Evolutionary conservation across 345 rosid species (phyloP), one percentile per base, ranked within the genome.

Genomic region (Syzygium aqueum): DNA sequence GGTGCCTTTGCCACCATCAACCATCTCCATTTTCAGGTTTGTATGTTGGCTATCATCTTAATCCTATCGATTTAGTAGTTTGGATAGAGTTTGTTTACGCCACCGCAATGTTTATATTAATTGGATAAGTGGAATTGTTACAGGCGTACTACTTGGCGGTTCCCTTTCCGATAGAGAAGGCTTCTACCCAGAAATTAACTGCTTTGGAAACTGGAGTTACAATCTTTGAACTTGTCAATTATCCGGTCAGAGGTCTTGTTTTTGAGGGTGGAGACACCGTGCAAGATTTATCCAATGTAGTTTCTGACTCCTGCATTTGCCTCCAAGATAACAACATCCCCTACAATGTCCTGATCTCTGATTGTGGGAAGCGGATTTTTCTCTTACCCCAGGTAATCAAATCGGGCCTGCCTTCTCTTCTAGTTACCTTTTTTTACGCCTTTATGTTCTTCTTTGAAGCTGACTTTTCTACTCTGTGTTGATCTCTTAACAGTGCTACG

Each of bases 11-110:
- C 98, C 49, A 97, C 99, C 86, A 94, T 96, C 91, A 97, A 97
- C 88, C 99, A 97, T 89, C 99, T 97, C 87, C 99, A 97, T 93
- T 97, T 97, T 89, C 99, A 97, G 99, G 99, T 97, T 80, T 86
- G 15, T 52, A 56, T 22, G 50, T 6, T n/a, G n/a, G 28, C 27
- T 28, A 40, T 37, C 53, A 11, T 73, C 23, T 77, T 53, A 33
- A 51, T 16, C 40, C 52, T 33, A 51, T 51, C 14, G 28, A 22
- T 86, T 40, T 73, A 73, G 49, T 73, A 73, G 49, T 73, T 73
- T 73, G 23, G 27, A 37, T 73, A 25, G 2, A 73, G 82, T 73
- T 19, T 25, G 37, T 73, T 73, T 37, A 40, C 2, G 8, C 49
- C 27, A 3, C 49, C 2, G 25, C 49, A 33, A 73, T 37, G 82